Percentiles rank a stretch among this genome's conserved stretches.
Conservation (phyloP, 1,284 basidiomycete species). For the Chalciporus sp. region DNA sequence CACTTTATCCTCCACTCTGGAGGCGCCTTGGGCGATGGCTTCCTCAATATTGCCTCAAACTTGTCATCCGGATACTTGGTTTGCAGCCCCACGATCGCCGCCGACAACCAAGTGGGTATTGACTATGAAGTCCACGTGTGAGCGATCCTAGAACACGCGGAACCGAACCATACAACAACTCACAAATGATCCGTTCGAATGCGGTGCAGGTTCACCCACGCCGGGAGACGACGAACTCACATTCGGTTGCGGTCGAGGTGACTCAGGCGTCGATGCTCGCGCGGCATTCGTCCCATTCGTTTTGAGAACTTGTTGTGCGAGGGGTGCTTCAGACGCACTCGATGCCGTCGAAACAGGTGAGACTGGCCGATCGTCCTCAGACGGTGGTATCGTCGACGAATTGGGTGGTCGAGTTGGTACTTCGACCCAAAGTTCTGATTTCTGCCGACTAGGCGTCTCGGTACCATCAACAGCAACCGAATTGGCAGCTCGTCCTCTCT, state of each 20-base stretch:
- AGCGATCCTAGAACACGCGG: conserved; percentile 38
- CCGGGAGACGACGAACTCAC: conserved; percentile 21
- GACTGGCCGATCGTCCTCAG: conserved; percentile 52
- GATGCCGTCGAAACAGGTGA: conserved; percentile 72
- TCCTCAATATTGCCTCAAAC: conserved; percentile 77
- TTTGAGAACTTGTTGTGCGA: conserved; percentile 58
- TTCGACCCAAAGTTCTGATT: conserved; percentile 46
- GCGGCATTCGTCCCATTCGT: conserved; percentile 45
- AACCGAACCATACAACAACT: conserved; percentile 18
- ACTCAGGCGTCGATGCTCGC: conserved; percentile 32
- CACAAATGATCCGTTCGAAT: conserved; percentile 29
- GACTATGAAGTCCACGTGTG: conserved; percentile 36
- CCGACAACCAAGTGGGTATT: conserved; percentile 73
- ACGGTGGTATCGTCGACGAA: conserved; percentile 33
- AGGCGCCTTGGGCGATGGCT: conserved; percentile 49
- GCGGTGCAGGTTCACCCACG: conserved; percentile 13
- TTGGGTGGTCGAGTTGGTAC: conserved; percentile 40
- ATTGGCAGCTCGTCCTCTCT: conserved; percentile 53
- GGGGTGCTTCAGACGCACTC: conserved; percentile 68
- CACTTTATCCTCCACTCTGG: conserved; percentile 94
- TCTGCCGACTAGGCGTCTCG: conserved; percentile 53
- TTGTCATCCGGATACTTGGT: conserved; percentile 79
- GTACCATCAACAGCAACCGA: conserved; percentile 53
- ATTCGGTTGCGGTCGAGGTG: conserved; percentile 20
- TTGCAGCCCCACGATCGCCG: conserved; percentile 67